Conservation (phyloP, 1,284 basidiomycete species). For the Apiotrichum siamense region DNA sequence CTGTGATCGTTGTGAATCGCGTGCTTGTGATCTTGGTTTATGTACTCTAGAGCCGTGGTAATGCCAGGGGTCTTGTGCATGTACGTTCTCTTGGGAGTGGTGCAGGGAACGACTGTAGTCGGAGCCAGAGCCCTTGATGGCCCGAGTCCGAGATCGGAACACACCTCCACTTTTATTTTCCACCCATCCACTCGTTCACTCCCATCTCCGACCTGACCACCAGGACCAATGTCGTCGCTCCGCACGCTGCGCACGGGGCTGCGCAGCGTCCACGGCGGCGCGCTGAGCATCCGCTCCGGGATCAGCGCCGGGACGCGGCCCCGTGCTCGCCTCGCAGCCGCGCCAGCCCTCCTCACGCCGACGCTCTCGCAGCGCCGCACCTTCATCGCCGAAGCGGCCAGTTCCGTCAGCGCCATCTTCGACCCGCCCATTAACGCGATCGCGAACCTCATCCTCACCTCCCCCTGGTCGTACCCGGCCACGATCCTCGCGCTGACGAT, state of each 20-base stretch:
- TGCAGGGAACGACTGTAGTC: too few species aligned
- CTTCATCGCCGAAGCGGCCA: not conserved
- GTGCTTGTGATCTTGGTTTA: not conserved
- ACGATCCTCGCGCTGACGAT: conserved; percentile 50
- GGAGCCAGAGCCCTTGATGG: too few species aligned
- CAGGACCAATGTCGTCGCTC: not conserved
- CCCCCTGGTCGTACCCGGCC: conserved; percentile 38
- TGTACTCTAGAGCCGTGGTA: not conserved
- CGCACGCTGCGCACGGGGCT: not conserved
- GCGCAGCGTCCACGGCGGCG: not conserved
- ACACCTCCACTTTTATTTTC: too few species aligned
- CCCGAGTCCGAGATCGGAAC: too few species aligned
- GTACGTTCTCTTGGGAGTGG: too few species aligned
- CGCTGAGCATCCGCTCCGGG: too few species aligned
- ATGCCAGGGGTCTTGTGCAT: not conserved
- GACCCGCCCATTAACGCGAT: conserved; percentile 7
- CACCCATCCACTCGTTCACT: too few species aligned
- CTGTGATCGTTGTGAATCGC: not conserved
- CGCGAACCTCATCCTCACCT: conserved; percentile 23
- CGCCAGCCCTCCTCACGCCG: not conserved
- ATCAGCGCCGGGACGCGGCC: not conserved
- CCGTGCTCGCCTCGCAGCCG: not conserved
- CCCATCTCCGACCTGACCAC: not conserved
- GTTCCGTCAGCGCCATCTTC: not conserved
- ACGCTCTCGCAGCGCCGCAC: not conserved